Conservation (phyloP, 768 basidiomycete species). For the Xanthoconium purpureum region DNA sequence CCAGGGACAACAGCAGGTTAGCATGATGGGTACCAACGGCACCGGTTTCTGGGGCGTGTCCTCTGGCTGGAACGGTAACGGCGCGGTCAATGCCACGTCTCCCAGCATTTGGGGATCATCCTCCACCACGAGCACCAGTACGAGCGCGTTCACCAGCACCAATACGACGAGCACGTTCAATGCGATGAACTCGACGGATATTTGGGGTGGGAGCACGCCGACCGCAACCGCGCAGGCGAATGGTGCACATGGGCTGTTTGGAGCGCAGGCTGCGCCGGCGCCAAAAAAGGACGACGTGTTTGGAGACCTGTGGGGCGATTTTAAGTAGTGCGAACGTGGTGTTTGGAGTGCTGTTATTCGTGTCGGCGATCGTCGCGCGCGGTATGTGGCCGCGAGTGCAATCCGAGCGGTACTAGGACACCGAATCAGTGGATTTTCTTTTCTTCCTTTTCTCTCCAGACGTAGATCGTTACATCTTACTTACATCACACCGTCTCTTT, state of each 20-base stretch:
- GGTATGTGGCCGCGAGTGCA: no score
- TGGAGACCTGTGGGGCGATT: constrained; percentile 81
- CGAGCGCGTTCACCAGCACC: background rate
- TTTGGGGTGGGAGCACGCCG: constrained; percentile 47
- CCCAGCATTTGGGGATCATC: constrained; percentile 35
- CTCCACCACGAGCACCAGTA: constrained; percentile 4
- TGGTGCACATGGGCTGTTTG: constrained; percentile 5
- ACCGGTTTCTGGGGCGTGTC: constrained; percentile 63
- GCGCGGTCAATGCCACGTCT: constrained; percentile 14
- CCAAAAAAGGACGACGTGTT: constrained; percentile 76
- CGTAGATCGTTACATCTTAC: no score
- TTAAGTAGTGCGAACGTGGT: constrained; percentile 46
- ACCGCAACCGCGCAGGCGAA: background rate
- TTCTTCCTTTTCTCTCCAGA: no score
- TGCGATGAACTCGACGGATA: constrained; percentile 44
- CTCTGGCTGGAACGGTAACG: constrained; percentile 54
- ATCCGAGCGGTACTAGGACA: no score
- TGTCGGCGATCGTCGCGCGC: no score
- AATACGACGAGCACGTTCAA: constrained; percentile 14
- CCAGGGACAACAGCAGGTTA: constrained; percentile 33
- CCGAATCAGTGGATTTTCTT: no score
- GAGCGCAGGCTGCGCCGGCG: constrained; percentile 27
- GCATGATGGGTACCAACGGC: constrained; percentile 55
- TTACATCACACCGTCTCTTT: no score
- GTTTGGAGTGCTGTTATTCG: background rate